Evolutionary conservation across 345 rosid species (phyloP).

Genomic region (Xanthoceras sorbifolium): DNA sequence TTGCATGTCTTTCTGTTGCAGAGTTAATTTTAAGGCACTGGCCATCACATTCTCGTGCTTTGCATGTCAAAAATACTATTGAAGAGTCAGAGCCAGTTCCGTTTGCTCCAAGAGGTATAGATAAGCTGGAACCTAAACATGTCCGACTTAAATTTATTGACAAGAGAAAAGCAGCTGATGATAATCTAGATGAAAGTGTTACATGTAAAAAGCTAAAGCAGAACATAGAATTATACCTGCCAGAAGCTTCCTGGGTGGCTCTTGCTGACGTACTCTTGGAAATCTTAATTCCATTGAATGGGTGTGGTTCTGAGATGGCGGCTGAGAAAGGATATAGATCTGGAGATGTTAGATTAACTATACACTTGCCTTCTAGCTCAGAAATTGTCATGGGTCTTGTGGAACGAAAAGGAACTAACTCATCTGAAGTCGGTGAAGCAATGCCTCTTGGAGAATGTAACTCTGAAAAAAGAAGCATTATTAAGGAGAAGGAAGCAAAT

Average conservation of each 20-base stretch:
- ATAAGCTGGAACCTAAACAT: conserved; percentile 86
- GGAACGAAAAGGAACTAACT: conserved; percentile 43
- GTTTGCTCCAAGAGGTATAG: conserved; percentile 92
- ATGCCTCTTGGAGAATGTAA: conserved; percentile 46
- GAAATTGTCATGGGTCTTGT: conserved; percentile 42
- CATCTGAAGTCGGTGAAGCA: conserved; percentile 37
- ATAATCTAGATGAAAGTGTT: conserved; percentile 45
- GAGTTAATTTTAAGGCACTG: conserved; percentile 94
- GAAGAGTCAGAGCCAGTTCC: conserved; percentile 78
- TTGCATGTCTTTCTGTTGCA: conserved; percentile 89
- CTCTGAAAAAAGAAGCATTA: conserved; percentile 42
- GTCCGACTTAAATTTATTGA: conserved; percentile 80
- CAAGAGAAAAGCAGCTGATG: conserved; percentile 74
- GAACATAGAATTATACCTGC: conserved; percentile 53
- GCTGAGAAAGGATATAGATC: conserved; percentile 43
- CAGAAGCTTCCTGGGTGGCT: conserved; percentile 75
- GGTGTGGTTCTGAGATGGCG: conserved; percentile 33
- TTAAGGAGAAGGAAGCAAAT: conserved; percentile 58
- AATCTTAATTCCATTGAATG: conserved; percentile 58
- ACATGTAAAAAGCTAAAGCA: conserved; percentile 59
- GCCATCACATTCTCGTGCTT: conserved; percentile 98
- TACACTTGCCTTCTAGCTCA: conserved; percentile 47
- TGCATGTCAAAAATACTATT: conserved; percentile 74
- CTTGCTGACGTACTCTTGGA: conserved; percentile 66
- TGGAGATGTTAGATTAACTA: conserved; percentile 69